phyloP scores from a whole-genome alignment of 768 basidiomycete genomes.

The Mycena albidolilacea region DNA sequence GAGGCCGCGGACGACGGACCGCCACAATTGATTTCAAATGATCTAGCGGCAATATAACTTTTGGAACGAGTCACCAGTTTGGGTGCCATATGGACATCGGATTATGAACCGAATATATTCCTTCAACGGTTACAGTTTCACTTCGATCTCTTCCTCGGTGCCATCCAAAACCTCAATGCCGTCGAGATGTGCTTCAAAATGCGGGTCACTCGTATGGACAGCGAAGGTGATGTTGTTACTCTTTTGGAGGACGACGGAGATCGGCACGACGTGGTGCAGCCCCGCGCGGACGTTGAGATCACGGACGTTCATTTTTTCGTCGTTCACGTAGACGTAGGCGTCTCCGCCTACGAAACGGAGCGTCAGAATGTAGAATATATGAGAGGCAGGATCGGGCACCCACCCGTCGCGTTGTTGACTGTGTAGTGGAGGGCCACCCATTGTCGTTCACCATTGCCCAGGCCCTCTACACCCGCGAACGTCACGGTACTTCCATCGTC shows the following conservation, averaged over 20 bases:
- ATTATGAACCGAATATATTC: too few species aligned
- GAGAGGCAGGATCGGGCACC: background rate
- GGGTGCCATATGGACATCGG: too few species aligned
- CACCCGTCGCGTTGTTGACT: background rate
- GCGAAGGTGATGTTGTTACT: constrained; percentile 4
- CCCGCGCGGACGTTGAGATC: background rate
- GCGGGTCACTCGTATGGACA: background rate
- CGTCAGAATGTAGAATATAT: background rate
- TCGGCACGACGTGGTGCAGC: constrained; percentile 1
- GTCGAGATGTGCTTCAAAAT: background rate
- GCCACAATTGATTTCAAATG: too few species aligned
- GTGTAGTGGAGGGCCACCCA: background rate
- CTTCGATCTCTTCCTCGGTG: too few species aligned
- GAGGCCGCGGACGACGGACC: too few species aligned
- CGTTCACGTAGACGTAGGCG: background rate
- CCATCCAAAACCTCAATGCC: background rate
- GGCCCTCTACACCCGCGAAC: background rate
- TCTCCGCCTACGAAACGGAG: background rate
- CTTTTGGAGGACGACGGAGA: background rate
- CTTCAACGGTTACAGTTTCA: too few species aligned
- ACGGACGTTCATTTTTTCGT: background rate
- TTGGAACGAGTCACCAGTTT: too few species aligned
- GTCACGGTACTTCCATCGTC: background rate
- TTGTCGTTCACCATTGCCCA: background rate
- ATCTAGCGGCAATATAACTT: too few species aligned